Percentiles rank a stretch among this genome's conserved stretches.
These are phyloP conservation scores for Candida ficus DNA, from an alignment of 805 yeast species.

Conservation along the genomic window DNA sequence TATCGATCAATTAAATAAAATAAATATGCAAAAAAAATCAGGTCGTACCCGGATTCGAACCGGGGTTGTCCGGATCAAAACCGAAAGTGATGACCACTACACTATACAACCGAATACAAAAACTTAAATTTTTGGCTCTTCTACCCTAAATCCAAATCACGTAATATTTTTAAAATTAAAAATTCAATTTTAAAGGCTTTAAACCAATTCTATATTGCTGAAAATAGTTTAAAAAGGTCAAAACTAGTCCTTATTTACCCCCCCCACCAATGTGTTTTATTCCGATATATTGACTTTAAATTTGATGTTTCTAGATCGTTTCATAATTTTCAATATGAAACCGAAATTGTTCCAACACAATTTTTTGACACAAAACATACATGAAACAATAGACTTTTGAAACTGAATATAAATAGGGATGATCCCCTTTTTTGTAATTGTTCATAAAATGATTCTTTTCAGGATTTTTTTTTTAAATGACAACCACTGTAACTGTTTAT, in stretches of 20 bases:
- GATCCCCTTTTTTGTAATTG: neutral
- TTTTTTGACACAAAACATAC: conserved; percentile 2
- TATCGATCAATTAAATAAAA: too few relatives aligned
- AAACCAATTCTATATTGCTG: too few relatives aligned
- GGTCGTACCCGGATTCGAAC: conserved; percentile 87
- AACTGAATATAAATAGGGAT: neutral
- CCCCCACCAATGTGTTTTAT: too few relatives aligned
- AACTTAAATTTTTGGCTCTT: neutral
- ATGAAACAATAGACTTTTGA: neutral
- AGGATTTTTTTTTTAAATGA: conserved; percentile 9
- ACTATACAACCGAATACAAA: conserved; percentile 40
- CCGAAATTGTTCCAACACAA: neutral
- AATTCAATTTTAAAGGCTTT: too few relatives aligned
- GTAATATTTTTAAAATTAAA: too few relatives aligned
- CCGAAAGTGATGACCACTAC: conserved; percentile 60
- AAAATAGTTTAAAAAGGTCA: too few relatives aligned
- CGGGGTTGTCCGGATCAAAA: conserved; percentile 68
- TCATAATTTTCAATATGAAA: too few relatives aligned
- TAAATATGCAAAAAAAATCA: conserved; percentile 24
- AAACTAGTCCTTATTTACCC: too few relatives aligned
- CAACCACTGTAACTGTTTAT: conserved; percentile 6
- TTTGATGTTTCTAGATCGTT: too few relatives aligned
- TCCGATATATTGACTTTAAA: neutral
- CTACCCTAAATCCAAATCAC: neutral
- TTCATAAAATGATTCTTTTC: neutral